A percentile compares a stretch with the other conserved stretches of the same genome.
Conservation (phyloP, 441 rosid genomes). For the Rhodomyrtus psidioides region DNA sequence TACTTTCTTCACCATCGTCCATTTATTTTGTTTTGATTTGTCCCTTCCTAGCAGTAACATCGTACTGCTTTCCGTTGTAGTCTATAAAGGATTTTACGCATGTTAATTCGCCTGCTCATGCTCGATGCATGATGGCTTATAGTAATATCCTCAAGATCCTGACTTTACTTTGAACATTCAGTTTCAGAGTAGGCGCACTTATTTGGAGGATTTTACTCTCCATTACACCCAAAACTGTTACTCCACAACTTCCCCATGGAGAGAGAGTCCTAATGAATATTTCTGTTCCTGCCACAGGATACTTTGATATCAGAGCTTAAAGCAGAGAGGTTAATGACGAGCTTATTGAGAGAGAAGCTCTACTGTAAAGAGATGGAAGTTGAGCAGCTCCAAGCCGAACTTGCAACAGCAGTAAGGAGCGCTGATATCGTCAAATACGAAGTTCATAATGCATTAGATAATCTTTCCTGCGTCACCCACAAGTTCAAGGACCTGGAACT, state of each 20-base stretch:
- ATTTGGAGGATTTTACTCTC: background rate
- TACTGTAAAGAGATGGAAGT: constrained; percentile 75
- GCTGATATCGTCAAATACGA: constrained; percentile 70
- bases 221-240: background rate
- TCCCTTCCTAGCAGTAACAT: background rate
- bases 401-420: constrained; percentile 75
- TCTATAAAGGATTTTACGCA: background rate
- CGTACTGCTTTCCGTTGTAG: background rate
- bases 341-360: constrained; percentile 72
- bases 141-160: background rate
- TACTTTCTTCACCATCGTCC: background rate
- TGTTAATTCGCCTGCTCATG: background rate
- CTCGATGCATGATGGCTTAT: background rate
- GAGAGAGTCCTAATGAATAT: background rate
- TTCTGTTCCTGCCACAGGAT: constrained; percentile 33
- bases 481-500: constrained; percentile 71
- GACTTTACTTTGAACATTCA: background rate
- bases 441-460: constrained; percentile 64
- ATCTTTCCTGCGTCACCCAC: constrained; percentile 56
- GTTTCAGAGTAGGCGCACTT: background rate
- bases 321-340: constrained; percentile 67
- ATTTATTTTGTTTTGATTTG: background rate
- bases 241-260: background rate
- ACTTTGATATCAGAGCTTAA: constrained; percentile 47
- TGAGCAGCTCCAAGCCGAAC: constrained; percentile 79